Conservation (phyloP, 2,329 filamentous ascomycete species). For the Penicillium crustosum region DNA sequence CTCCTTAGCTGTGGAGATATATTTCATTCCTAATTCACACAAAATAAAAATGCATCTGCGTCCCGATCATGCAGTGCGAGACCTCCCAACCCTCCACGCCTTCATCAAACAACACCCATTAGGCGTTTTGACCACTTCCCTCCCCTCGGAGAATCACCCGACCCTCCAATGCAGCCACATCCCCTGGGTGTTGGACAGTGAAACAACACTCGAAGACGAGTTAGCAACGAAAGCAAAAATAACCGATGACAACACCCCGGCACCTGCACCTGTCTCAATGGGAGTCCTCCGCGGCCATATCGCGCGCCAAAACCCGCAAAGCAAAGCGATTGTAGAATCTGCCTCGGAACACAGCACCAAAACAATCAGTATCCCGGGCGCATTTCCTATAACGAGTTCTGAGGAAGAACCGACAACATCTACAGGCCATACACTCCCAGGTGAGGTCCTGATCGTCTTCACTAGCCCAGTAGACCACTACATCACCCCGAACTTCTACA, state of each 20-base stretch:
- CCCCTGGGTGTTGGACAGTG: slow-evolving; percentile 20
- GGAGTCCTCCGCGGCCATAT: slow-evolving; percentile 21
- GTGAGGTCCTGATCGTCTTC: slow-evolving; percentile 22
- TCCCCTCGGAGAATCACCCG: slow-evolving; percentile 15
- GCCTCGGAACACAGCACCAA: not conserved
- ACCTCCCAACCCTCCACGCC: slow-evolving; percentile 19
- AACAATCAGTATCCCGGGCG: not conserved
- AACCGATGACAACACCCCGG: not conserved
- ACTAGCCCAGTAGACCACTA: slow-evolving; percentile 23
- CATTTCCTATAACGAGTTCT: not conserved
- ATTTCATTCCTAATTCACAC: slow-evolving; percentile 5
- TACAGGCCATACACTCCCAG: not conserved
- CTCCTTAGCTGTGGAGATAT: slow-evolving; percentile 6
- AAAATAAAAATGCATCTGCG: slow-evolving; percentile 23
- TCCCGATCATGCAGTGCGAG: slow-evolving; percentile 17
- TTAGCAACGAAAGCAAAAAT: not conserved
- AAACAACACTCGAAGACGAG: not conserved
- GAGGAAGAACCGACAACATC: not conserved
- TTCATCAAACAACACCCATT: slow-evolving; percentile 24
- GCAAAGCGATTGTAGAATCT: slow-evolving; percentile 19
- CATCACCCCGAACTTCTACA: slow-evolving; percentile 61
- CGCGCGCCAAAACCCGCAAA: slow-evolving; percentile 22
- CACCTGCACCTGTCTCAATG: not conserved
- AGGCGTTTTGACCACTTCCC: slow-evolving; percentile 20
- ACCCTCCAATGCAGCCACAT: slow-evolving; percentile 23